Percentiles rank a stretch among this genome's conserved stretches.
Conservation (phyloP, 768 basidiomycete species). For the Podaxis sp. region DNA sequence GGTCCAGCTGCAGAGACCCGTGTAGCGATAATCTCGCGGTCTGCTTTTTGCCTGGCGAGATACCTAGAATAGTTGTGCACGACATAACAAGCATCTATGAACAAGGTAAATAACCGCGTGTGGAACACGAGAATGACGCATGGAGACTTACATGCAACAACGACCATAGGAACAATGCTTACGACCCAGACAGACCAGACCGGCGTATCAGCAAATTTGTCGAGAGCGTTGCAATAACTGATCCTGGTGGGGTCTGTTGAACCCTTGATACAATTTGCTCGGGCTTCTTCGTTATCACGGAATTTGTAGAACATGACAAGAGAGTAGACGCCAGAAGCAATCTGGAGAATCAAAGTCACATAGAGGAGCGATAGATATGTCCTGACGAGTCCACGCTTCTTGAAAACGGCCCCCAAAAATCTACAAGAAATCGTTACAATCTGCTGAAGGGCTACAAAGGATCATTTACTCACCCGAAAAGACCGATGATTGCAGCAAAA, state of each 20-base stretch:
- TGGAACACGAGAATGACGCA: not conserved
- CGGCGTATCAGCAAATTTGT: conserved; percentile 23
- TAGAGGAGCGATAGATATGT: conserved; percentile 31
- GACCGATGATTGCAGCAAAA: conserved; percentile 29
- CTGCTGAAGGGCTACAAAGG: not conserved
- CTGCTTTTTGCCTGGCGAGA: conserved; percentile 26
- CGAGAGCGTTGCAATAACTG: conserved; percentile 28
- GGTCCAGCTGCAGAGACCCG: conserved; percentile 17
- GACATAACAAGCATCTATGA: conserved; percentile 37
- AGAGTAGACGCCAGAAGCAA: conserved; percentile 29
- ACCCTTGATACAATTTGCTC: conserved; percentile 27
- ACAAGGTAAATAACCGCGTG: conserved; percentile 2
- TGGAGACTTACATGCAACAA: conserved; percentile 35
- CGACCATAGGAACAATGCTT: conserved; percentile 32
- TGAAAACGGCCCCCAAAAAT: conserved; percentile 38
- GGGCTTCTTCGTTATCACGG: conserved; percentile 20
- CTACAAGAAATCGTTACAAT: conserved; percentile 18
- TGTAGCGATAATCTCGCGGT: conserved; percentile 22
- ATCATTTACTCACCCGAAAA: conserved; percentile 30
- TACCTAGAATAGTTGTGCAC: conserved; percentile 33
- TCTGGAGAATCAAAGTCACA: conserved; percentile 27
- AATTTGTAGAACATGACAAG: conserved; percentile 31
- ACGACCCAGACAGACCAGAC: conserved; percentile 30
- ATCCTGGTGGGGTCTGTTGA: conserved; percentile 24
- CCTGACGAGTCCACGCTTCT: conserved; percentile 34